phyloP scores from a whole-genome alignment of 306 rosid species.

The Coriaria nepalensis region DNA sequence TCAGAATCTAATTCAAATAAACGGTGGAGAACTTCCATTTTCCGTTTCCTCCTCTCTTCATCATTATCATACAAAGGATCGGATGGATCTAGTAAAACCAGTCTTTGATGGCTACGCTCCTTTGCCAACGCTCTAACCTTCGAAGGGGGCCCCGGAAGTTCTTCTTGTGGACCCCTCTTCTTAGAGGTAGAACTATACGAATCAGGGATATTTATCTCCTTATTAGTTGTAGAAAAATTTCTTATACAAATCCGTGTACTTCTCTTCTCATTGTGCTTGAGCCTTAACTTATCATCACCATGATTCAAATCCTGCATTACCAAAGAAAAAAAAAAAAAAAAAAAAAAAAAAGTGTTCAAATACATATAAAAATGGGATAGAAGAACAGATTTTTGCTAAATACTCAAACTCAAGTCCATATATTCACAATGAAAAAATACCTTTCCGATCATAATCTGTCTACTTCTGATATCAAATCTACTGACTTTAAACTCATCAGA shows the following conservation, averaged over 20 bases:
- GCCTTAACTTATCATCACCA: conserved; percentile 7
- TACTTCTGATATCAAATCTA: conserved; percentile 51
- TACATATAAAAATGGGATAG: no score
- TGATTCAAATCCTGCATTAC: background rate
- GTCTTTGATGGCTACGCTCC: conserved; percentile 33
- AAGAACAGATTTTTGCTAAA: no score
- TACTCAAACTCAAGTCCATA: background rate
- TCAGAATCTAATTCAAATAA: conserved; percentile 31
- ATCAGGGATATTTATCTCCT: conserved; percentile 12
- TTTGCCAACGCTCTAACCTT: conserved; percentile 47
- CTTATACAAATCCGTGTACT: conserved; percentile 21
- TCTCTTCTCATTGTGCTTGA: conserved; percentile 23
- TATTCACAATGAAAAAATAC: conserved; percentile 22
- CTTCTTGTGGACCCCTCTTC: conserved; percentile 39
- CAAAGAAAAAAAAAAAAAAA: conserved; percentile 10
- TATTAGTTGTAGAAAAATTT: conserved; percentile 7
- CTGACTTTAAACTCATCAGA: conserved; percentile 51
- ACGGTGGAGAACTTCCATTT: conserved; percentile 32
- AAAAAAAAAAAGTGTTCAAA: conserved; percentile 2
- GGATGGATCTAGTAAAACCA: conserved; percentile 27
- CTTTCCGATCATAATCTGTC: conserved; percentile 75
- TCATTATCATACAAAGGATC: conserved; percentile 21
- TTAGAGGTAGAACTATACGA: conserved; percentile 25
- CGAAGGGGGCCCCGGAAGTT: conserved; percentile 34
- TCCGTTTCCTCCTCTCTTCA: conserved; percentile 36